Evolutionary conservation across 169 alveolate genomes (phyloP).

Genomic region (Plasmodium fragile): DNA sequence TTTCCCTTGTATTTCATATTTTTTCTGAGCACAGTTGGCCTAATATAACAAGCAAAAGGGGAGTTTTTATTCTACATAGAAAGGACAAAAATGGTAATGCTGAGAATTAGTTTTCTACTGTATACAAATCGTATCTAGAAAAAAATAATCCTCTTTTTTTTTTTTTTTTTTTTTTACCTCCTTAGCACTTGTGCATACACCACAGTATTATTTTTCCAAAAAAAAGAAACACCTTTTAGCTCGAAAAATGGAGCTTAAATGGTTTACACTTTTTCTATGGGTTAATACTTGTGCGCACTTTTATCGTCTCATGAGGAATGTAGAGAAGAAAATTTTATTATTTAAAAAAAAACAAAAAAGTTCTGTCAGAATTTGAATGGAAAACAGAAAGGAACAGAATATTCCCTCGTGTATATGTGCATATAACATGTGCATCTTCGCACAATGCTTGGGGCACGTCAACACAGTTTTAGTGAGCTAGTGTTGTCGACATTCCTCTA

Average conservation of each 20-base stretch:
- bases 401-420: neutral
- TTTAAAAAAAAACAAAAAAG: neutral
- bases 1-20: neutral
- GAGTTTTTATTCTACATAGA: neutral
- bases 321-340: neutral
- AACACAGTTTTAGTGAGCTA: neutral
- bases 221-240: neutral
- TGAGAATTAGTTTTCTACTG: neutral
- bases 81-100: neutral
- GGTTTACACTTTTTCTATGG: neutral
- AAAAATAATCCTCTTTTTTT: neutral
- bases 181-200: neutral
- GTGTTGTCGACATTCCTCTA: neutral
- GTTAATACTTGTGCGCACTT: neutral
- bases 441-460: neutral
- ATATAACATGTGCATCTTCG: neutral
- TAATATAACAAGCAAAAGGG: neutral
- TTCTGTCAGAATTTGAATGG: neutral
- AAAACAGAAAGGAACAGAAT: neutral
- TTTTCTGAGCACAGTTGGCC: neutral
- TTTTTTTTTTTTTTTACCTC: neutral
- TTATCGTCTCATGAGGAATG: neutral
- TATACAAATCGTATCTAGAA: neutral
- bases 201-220: neutral
- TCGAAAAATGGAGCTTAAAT: neutral